Conservation (phyloP, 352 stramenopile genomes). For the Phytophthora constricta region DNA sequence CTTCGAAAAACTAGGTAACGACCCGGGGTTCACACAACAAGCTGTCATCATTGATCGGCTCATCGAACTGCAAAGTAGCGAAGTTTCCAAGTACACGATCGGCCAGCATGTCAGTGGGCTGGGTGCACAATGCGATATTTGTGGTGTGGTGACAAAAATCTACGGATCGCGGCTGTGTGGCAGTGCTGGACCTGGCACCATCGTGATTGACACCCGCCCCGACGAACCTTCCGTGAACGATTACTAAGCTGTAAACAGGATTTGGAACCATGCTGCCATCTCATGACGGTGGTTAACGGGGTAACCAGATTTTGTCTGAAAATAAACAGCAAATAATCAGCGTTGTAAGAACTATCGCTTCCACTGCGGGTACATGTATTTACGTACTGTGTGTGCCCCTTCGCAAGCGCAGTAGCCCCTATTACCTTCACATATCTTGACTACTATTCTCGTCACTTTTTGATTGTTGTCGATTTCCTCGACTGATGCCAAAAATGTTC, state of each 20-base stretch:
- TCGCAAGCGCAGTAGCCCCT: background rate
- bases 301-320: background rate
- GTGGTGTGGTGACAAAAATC: constrained; percentile 69
- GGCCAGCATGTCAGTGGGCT: constrained; percentile 63
- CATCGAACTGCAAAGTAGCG: constrained; percentile 80
- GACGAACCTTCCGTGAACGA: constrained; percentile 9
- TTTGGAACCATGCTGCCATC: background rate
- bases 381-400: background rate
- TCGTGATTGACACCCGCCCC: constrained; percentile 71
- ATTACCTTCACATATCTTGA: constrained; percentile 12
- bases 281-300: no score
- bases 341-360: no score
- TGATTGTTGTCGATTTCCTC: constrained; percentile 28
- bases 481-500: constrained; percentile 34
- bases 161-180: constrained; percentile 77
- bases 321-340: background rate
- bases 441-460: constrained; percentile 36
- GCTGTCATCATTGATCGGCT: constrained; percentile 49
- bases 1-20: constrained; percentile 54
- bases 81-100: constrained; percentile 80
- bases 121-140: constrained; percentile 58
- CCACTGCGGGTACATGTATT: no score
- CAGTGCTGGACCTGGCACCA: constrained; percentile 66
- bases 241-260: constrained; percentile 1
- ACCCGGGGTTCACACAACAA: constrained; percentile 51